phyloP scores from a whole-genome alignment of 1,284 basidiomycete genomes.

The Cutaneotrichosporon arboriforme region DNA sequence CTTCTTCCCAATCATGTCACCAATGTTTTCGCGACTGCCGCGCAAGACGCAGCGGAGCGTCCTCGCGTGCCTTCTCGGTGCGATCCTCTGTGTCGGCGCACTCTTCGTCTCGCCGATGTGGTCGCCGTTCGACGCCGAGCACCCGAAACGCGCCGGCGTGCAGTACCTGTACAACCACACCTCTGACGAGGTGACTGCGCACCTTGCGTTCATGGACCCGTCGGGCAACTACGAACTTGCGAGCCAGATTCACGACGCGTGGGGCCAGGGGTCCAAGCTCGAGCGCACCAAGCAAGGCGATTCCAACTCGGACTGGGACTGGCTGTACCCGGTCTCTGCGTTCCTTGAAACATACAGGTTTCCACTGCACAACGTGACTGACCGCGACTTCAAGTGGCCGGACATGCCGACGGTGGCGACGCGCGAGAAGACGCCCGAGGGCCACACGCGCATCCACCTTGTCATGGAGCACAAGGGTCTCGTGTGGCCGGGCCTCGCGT shows the following conservation, averaged over 20 bases:
- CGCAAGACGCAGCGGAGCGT: conserved; percentile 50
- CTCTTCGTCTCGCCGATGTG: conserved; percentile 59
- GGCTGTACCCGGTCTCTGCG: conserved; percentile 73
- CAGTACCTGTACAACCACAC: conserved; percentile 82
- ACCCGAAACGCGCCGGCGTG: conserved; percentile 83
- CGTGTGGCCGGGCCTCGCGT: conserved; percentile 65
- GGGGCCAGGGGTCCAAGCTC: conserved; percentile 39
- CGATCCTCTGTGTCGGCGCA: conserved; percentile 54
- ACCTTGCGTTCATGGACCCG: conserved; percentile 73
- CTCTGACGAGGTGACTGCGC: conserved; percentile 65
- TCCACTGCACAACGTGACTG: conserved; percentile 31
- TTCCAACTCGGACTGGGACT: conserved; percentile 66
- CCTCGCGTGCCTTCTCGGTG: conserved; percentile 52
- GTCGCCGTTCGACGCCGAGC: conserved; percentile 70
- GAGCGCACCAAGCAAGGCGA: conserved; percentile 34
- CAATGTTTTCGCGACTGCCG: conserved; percentile 68
- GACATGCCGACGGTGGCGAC: conserved; percentile 18
- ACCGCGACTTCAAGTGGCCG: conserved; percentile 52
- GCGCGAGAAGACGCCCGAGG: conserved; percentile 49
- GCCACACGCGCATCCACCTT: conserved; percentile 64
- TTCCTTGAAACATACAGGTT: conserved; percentile 44
- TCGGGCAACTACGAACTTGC: conserved; percentile 52
- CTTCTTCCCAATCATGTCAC: conserved; percentile 57
- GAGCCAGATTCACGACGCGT: conserved; percentile 59
- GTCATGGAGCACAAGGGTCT: conserved; percentile 69